Base-by-base conservation (phyloP, 345 rosid genomes). In the Salix brachista region DNA sequence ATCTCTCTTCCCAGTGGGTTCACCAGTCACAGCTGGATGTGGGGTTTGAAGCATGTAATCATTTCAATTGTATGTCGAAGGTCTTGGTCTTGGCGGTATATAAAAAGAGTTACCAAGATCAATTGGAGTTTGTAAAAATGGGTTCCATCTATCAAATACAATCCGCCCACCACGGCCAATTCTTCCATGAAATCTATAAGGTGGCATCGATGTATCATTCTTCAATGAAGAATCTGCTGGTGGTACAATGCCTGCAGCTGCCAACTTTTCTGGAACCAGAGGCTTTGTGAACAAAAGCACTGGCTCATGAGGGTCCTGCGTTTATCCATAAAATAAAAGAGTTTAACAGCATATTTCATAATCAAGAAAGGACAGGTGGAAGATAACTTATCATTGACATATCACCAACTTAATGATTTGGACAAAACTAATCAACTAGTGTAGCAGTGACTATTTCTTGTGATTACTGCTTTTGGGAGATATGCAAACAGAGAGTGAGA, bases 101-200 rank as follows among this genome's bases (percentile, higher is more conserved):
- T 87, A 88, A 73, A 84, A 83, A 48, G 97, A 80, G 81, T 86
- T 91, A 71, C 92, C 88, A 26, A 87, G 83, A 21, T 91, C 90
- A 50, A 91, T 89, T 56, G 90, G 90, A 52, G 94, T 75, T 23
- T 88, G 94, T 85, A 88, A 85, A 48, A 93, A 89, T 71, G 93
- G 97, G 84, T 92, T 94, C 97, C 98, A 93, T 87, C 99, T 87
- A 75, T 96, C 98, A 75, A 94, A 96, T 21, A 96, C 77, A 26
- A 94, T 92, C 25, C 99, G 87, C 17, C 98, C 98, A 80, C 99
- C 99, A 3, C 99, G 93, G 4, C 99, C 98, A 52, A 96, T 89
- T 48, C 54, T 48, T 44, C 99, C 99, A 18, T 81, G 91, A 74
- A 89, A 92, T 85, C 87, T 90, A 28, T 81, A 82, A 41, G 85